Evolutionary conservation across 768 basidiomycete genomes (phyloP).

Genomic region (Psilocybe azurescens): DNA sequence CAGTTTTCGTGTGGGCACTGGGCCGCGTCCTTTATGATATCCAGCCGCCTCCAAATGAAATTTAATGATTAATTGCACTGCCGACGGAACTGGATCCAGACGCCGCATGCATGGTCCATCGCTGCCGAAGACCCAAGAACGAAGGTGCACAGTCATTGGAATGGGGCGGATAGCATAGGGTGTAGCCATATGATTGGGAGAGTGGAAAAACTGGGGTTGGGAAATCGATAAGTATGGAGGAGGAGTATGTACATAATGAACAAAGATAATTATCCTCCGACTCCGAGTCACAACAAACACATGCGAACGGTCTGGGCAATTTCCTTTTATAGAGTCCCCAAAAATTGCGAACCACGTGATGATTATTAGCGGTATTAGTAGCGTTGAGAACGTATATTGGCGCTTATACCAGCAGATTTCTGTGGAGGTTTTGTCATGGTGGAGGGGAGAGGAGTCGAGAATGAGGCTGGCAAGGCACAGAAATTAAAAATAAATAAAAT

Average conservation of each 20-base stretch:
- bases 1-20: not conserved
- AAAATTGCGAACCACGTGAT: conserved; percentile 14
- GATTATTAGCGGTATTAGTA: not conserved
- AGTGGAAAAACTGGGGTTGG: not conserved
- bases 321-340: conserved; percentile 20
- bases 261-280: too few relatives aligned
- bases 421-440: not conserved
- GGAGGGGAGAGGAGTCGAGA: not conserved
- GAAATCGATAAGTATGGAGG: not conserved
- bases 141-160: too few relatives aligned
- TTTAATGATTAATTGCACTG: not conserved
- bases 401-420: not conserved
- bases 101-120: too few relatives aligned
- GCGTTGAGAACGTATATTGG: not conserved
- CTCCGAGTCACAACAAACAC: conserved; percentile 1
- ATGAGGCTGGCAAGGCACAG: too few relatives aligned
- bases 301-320: conserved; percentile 4
- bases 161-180: too few relatives aligned
- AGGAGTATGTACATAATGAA: too few relatives aligned
- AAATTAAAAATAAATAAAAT: not conserved
- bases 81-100: too few relatives aligned
- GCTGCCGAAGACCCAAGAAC: not conserved
- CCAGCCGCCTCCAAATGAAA: not conserved
- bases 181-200: not conserved
- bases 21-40: not conserved